A percentile compares a stretch with the other conserved stretches of the same genome.
Evolutionary conservation across 352 stramenopile species (phyloP).

Genomic region (Lagenidium giganteum): DNA sequence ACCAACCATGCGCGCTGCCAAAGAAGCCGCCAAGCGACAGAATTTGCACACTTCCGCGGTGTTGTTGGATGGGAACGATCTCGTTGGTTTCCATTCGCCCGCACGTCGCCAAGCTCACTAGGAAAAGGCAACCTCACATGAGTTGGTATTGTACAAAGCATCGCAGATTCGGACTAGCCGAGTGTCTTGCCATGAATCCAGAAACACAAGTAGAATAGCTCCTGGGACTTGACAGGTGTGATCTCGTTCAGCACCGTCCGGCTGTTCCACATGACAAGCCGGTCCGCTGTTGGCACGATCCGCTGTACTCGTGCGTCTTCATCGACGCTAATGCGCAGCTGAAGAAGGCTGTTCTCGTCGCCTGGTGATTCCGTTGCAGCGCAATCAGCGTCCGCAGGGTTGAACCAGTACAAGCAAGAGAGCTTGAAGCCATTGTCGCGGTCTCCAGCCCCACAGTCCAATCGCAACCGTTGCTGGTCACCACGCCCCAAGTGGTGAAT

Average conservation of each 20-base stretch:
- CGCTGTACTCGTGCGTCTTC: conserved; percentile 24
- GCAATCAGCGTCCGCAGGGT: conserved; percentile 9
- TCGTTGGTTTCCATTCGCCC: too few relatives aligned
- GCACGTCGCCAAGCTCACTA: too few relatives aligned
- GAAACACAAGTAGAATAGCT: conserved; percentile 69
- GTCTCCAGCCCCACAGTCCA: conserved; percentile 62
- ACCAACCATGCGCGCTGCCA: background rate
- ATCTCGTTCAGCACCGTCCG: conserved; percentile 70
- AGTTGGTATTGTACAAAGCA: too few relatives aligned
- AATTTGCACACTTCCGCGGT: conserved; percentile 21
- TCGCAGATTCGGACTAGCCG: too few relatives aligned
- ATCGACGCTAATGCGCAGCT: conserved; percentile 26
- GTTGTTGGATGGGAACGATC: conserved; percentile 16
- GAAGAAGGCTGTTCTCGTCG: conserved; percentile 13
- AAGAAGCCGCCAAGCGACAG: conserved; percentile 11
- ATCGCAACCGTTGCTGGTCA: conserved; percentile 42
- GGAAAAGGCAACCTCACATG: too few relatives aligned
- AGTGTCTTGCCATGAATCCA: conserved; percentile 77
- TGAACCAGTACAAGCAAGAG: conserved; percentile 68
- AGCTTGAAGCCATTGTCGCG: conserved; percentile 80
- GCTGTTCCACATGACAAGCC: conserved; percentile 67
- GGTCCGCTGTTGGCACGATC: conserved; percentile 32
- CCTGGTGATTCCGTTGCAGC: conserved; percentile 3
- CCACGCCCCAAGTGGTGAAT: conserved; percentile 37
- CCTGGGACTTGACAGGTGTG: conserved; percentile 18